A percentile compares a stretch with the other conserved stretches of the same genome.
phyloP scores from a whole-genome alignment of 345 rosid genomes.

The Brassica incana region DNA sequence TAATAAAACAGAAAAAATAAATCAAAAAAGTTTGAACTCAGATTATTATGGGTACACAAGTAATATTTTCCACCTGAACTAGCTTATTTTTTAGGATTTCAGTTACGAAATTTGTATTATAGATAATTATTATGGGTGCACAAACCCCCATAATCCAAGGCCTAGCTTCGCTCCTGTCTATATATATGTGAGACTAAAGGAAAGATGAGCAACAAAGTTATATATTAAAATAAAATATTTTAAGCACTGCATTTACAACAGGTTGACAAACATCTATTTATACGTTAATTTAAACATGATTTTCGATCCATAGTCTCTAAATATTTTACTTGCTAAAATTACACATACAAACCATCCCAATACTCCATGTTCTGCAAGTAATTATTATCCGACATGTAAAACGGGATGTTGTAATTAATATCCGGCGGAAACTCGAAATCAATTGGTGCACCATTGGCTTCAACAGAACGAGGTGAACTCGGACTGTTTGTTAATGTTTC shows the following conservation, averaged over 20 bases:
- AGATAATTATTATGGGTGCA: too few relatives aligned
- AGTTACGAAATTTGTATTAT: too few relatives aligned
- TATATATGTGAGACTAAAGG: neutral
- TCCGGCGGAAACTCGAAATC: conserved; percentile 48
- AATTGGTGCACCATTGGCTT: conserved; percentile 45
- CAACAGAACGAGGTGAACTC: conserved; percentile 51
- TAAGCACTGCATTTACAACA: conserved; percentile 22
- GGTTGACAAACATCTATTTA: conserved; percentile 5
- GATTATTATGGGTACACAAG: too few relatives aligned
- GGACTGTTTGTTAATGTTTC: conserved; percentile 53
- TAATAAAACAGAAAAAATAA: too few relatives aligned
- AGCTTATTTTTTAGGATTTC: too few relatives aligned
- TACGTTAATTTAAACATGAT: conserved; percentile 13
- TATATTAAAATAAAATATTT: conserved; percentile 9
- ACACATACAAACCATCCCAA: conserved; percentile 50
- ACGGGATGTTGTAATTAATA: conserved; percentile 43
- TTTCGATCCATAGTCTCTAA: neutral
- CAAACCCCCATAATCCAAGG: too few relatives aligned
- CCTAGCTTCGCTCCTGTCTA: too few relatives aligned
- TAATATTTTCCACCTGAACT: too few relatives aligned
- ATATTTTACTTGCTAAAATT: neutral
- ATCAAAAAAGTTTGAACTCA: too few relatives aligned
- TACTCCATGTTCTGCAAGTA: conserved; percentile 49
- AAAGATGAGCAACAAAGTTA: neutral
- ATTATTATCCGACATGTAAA: conserved; percentile 45